Conservation (phyloP, 805 yeast species). For the Yamadazyma philogaea region DNA sequence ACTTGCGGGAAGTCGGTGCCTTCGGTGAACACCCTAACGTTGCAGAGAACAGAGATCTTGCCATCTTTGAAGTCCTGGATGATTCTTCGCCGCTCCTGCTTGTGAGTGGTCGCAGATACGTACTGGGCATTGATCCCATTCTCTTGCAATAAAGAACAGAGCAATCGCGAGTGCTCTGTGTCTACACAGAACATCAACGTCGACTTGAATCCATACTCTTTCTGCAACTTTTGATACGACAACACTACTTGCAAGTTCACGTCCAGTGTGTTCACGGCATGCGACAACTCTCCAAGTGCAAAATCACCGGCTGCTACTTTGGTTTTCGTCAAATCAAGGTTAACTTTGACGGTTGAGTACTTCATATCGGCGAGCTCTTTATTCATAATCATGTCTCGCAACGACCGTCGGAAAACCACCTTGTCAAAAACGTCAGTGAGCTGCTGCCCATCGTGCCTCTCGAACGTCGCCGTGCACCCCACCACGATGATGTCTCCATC, state of each 20-base stretch:
- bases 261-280: conserved; percentile 50
- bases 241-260: conserved; percentile 59
- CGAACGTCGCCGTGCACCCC: conserved; percentile 88
- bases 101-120: conserved; percentile 65
- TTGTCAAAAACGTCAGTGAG: conserved; percentile 64
- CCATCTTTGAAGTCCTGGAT: conserved; percentile 62
- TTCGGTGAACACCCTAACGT: conserved; percentile 88
- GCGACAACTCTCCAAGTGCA: conserved; percentile 46
- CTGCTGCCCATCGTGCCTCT: conserved; percentile 66
- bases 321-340: conserved; percentile 41
- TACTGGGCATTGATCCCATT: conserved; percentile 67
- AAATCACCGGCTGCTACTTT: conserved; percentile 49
- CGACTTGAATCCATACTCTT: conserved; percentile 45
- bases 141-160: conserved; percentile 51
- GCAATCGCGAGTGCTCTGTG: conserved; percentile 56
- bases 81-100: conserved; percentile 47
- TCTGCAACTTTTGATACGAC: conserved; percentile 39
- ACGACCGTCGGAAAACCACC: conserved; percentile 65
- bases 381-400: conserved; percentile 62
- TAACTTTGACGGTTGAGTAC: conserved; percentile 55
- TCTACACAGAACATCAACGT: conserved; percentile 79
- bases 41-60: conserved; percentile 67
- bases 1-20: conserved; percentile 93
- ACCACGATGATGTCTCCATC: conserved; percentile 52
- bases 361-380: conserved; percentile 69